phyloP scores from a whole-genome alignment of 1,139 yeast species.

The Hyphopichia wangnamkhiaoensis region DNA sequence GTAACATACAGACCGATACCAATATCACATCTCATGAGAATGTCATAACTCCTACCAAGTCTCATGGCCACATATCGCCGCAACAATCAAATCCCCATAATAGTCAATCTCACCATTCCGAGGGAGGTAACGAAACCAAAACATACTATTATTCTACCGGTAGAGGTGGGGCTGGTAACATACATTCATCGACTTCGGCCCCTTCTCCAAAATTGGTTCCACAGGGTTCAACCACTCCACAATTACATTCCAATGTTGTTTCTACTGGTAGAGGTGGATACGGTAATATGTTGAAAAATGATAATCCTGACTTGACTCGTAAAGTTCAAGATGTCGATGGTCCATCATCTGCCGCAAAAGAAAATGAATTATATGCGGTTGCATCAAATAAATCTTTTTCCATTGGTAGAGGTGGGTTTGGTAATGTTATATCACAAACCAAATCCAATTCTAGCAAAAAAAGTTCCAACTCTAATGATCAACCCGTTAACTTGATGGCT shows the following conservation, averaged over 20 bases:
- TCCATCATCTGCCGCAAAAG: slow-evolving; percentile 16
- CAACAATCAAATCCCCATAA: slow-evolving; percentile 3
- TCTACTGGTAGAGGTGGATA: slow-evolving; percentile 84
- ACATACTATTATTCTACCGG: slow-evolving; percentile 61
- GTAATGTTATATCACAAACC: slow-evolving; percentile 37
- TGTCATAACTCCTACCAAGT: slow-evolving; percentile 11
- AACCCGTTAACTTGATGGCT: slow-evolving; percentile 21
- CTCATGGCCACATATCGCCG: slow-evolving; percentile 8
- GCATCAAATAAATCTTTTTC: slow-evolving; percentile 40
- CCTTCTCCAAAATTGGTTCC: slow-evolving; percentile 59
- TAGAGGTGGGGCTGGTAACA: slow-evolving; percentile 81
- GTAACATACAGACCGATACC: slow-evolving; percentile 30
- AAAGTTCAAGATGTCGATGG: slow-evolving; percentile 70
- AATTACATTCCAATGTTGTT: slow-evolving; percentile 54
- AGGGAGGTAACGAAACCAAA: slow-evolving; percentile 17
- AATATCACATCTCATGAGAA: slow-evolving; percentile 20
- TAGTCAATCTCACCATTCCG: not conserved
- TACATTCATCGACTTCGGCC: slow-evolving; percentile 43
- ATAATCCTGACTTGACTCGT: slow-evolving; percentile 61
- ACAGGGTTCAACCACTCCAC: slow-evolving; percentile 68
- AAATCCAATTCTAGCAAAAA: slow-evolving; percentile 12
- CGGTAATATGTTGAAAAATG: slow-evolving; percentile 73
- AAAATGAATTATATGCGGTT: slow-evolving; percentile 36
- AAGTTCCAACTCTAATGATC: slow-evolving; percentile 10
- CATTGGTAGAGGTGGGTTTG: slow-evolving; percentile 53